Percentiles rank a stretch among this genome's conserved stretches.
Conservation (phyloP, 106 monocot species). For the Dioscorea zingiberensis region DNA sequence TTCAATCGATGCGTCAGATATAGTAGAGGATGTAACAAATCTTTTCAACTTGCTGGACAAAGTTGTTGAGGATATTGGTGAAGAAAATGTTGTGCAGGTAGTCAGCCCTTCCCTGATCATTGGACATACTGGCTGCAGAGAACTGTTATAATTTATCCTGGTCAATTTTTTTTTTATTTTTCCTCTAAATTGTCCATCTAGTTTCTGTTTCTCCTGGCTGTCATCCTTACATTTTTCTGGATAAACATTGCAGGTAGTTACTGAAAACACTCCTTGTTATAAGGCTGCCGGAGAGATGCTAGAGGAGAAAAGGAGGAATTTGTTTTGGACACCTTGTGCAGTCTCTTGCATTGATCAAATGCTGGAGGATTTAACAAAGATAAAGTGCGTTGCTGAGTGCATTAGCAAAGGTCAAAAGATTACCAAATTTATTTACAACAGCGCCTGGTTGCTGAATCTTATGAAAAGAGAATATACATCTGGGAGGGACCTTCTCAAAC, state of each 20-base stretch:
- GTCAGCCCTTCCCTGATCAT: neutral
- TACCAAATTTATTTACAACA: constrained; percentile 43
- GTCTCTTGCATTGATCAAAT: constrained; percentile 33
- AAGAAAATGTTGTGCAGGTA: constrained; percentile 62
- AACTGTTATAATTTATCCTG: no score
- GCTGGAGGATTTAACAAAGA: constrained; percentile 40
- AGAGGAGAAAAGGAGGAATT: constrained; percentile 50
- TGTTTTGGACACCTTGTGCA: constrained; percentile 63
- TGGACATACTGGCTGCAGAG: neutral
- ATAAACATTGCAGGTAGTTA: constrained; percentile 31
- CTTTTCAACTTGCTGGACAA: constrained; percentile 54
- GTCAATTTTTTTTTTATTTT: no score
- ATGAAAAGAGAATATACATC: constrained; percentile 46
- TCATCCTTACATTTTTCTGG: neutral
- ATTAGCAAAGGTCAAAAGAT: constrained; percentile 39
- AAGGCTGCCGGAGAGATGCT: constrained; percentile 53
- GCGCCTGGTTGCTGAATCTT: constrained; percentile 38
- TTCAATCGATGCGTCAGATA: constrained; percentile 40
- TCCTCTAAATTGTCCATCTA: neutral
- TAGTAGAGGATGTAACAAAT: constrained; percentile 29
- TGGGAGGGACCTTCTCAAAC: constrained; percentile 42
- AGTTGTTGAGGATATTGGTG: constrained; percentile 51
- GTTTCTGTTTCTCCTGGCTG: neutral
- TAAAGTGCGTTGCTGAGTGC: constrained; percentile 41
- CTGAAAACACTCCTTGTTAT: constrained; percentile 32